phyloP scores from a whole-genome alignment of 148 eudicot species.

The Nepenthes gracilis region DNA sequence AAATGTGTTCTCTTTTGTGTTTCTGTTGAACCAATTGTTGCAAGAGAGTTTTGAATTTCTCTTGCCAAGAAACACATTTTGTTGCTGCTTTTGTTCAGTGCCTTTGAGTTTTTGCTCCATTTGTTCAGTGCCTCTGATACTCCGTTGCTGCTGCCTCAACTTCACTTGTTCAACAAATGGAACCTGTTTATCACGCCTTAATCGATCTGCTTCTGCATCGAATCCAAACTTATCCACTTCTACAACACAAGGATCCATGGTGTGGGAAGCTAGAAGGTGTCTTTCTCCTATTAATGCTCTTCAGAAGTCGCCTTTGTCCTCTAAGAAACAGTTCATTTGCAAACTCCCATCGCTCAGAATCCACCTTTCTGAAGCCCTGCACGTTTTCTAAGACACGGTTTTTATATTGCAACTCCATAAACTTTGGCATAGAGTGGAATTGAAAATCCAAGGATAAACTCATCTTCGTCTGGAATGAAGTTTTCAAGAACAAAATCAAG shows the following conservation, averaged over 20 bases:
- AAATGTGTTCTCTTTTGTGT: slow-evolving; percentile 13
- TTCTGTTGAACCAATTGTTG: slow-evolving; percentile 27
- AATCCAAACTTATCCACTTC: slow-evolving; percentile 35
- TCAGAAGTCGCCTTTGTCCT: slow-evolving; percentile 37
- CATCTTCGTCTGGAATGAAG: too few relatives aligned
- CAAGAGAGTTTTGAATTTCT: slow-evolving; percentile 32
- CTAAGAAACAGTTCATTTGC: slow-evolving; percentile 16
- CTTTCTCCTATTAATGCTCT: slow-evolving; percentile 30
- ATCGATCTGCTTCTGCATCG: slow-evolving; percentile 27
- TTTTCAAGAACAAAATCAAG: neutral
- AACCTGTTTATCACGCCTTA: slow-evolving; percentile 36
- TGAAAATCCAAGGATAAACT: neutral
- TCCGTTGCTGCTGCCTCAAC: slow-evolving; percentile 40
- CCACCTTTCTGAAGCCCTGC: slow-evolving; percentile 15
- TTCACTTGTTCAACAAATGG: slow-evolving; percentile 33
- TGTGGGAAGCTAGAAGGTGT: slow-evolving; percentile 8
- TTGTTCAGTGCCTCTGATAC: slow-evolving; percentile 16
- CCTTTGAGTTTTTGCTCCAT: slow-evolving; percentile 31
- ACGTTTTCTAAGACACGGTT: neutral
- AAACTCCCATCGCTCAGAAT: slow-evolving; percentile 14
- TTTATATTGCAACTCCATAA: neutral
- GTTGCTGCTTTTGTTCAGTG: slow-evolving; percentile 32
- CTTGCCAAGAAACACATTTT: slow-evolving; percentile 36
- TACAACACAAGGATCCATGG: slow-evolving; percentile 16
- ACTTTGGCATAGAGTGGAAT: neutral